A percentile compares a stretch with the other conserved stretches of the same genome.
These are phyloP conservation scores for Dichotomocladium elegans DNA, from an alignment of 371 early-diverging fungal genomes.

Conservation along the genomic window DNA sequence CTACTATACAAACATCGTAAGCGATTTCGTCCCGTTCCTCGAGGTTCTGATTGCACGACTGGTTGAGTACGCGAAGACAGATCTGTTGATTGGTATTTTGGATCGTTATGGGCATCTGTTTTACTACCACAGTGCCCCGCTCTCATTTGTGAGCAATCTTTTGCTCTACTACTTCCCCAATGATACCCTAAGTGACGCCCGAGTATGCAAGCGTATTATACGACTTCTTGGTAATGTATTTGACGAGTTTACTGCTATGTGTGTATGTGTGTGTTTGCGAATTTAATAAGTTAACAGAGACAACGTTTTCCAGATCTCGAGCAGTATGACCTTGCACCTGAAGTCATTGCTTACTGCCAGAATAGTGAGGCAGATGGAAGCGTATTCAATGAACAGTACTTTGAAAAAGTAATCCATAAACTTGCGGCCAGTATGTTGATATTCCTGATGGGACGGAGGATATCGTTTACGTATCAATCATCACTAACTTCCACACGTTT, in stretches of 20 bases:
- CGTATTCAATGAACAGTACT: constrained; percentile 51
- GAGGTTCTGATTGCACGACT: constrained; percentile 65
- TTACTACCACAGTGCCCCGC: constrained; percentile 64
- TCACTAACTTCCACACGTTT: constrained; percentile 1
- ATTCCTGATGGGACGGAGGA: constrained; percentile 11
- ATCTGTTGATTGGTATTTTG: constrained; percentile 55
- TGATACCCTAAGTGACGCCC: constrained; percentile 52
- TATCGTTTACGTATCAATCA: no score
- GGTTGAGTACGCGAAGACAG: constrained; percentile 63
- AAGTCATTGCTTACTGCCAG: constrained; percentile 40
- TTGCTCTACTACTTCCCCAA: constrained; percentile 68
- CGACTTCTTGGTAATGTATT: constrained; percentile 51
- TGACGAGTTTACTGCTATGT: neutral
- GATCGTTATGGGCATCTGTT: constrained; percentile 69
- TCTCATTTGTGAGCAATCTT: constrained; percentile 65
- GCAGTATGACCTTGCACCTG: constrained; percentile 53
- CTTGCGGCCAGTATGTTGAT: constrained; percentile 44
- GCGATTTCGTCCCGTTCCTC: constrained; percentile 64
- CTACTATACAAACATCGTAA: constrained; percentile 66
- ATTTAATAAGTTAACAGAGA: neutral
- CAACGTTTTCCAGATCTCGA: constrained; percentile 37
- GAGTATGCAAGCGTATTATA: constrained; percentile 57
- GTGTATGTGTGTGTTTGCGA: no score
- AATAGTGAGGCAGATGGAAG: constrained; percentile 32
- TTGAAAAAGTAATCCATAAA: constrained; percentile 54